These are phyloP conservation scores for Myxozyma neglecta DNA, from an alignment of 805 yeast species.

Conservation along the genomic window DNA sequence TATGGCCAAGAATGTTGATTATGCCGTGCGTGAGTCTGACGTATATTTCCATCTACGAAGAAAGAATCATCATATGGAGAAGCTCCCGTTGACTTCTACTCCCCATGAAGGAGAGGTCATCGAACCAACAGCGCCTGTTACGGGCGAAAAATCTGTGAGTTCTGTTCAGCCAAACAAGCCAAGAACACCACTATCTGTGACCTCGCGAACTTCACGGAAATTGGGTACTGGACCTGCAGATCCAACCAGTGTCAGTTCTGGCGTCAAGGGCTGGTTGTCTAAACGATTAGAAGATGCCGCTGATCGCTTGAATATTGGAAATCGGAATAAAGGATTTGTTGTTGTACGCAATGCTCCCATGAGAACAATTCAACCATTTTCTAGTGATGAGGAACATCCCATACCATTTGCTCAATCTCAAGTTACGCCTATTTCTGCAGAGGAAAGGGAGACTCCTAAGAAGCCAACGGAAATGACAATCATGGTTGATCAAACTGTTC, in stretches of 20 bases:
- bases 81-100: too few species aligned
- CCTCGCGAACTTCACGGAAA: slow-evolving; percentile 20
- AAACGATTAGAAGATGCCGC: slow-evolving; percentile 18
- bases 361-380: slow-evolving; percentile 1
- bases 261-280: slow-evolving; percentile 33
- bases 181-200: slow-evolving; percentile 32
- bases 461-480: not conserved
- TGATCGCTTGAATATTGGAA: slow-evolving; percentile 9
- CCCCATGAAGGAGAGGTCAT: not conserved
- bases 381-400: not conserved
- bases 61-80: not conserved
- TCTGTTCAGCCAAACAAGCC: not conserved
- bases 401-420: not conserved
- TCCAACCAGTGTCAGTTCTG: slow-evolving; percentile 34
- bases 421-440: not conserved
- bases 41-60: slow-evolving; percentile 39
- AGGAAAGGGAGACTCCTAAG: not conserved
- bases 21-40: slow-evolving; percentile 63
- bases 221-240: slow-evolving; percentile 36
- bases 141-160: not conserved
- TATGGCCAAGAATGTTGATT: slow-evolving; percentile 43
- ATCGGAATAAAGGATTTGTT: slow-evolving; percentile 30
- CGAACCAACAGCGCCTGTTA: not conserved
- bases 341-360: slow-evolving; percentile 34
- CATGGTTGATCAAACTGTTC: slow-evolving; percentile 21